Evolutionary conservation across 345 rosid genomes (phyloP), one percentile per base, ranked within the genome.

Genomic region (Hibiscus trionum): DNA sequence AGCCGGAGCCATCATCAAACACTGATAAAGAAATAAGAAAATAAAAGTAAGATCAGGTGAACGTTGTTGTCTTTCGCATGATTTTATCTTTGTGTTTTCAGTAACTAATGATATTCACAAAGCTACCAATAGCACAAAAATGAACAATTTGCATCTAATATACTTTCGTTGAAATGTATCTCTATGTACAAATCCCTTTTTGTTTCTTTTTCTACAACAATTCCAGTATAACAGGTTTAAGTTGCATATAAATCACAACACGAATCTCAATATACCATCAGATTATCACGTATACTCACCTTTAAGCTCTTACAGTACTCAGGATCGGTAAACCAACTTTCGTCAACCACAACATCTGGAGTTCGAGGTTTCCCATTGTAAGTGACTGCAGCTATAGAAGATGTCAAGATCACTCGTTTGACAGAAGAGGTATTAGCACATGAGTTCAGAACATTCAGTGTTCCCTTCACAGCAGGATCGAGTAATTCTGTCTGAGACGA

Each of bases 401-500:
- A 93, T 61, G 98, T 93, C 37, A 93, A 61, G 73, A 93, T 86
- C 61, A 93, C 89, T 53, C 98, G 85, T 80, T 85, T 90, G 73
- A 91, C 75, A 1, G 96, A 93, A 66, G 94, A 79, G 49, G 74
- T 50, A 74, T 90, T 93, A 29, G 82, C 76, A 79, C 97, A 93
- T 0, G 98, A 86, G 14, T 76, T 86, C 57, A 91, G 86, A 73
- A 93, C 97, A 80, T 93, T 93, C 46, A 91, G 81, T 46, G 98
- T 93, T 59, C 98, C 98, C 66, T 88, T 91, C 70, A 93, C 84
- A 0, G 98, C 98, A 76, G 97, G 98, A 75, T 88, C 97, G 66
- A 91, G 71, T 77, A 91, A 79, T 75, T 93, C 97, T 42, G 77
- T 84, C 98, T 93, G 87, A 72, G 79, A 77, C 1, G 12, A 75